These are phyloP conservation scores for Orychophragmus violaceus DNA, from an alignment of 345 rosid genomes.

Conservation along the genomic window DNA sequence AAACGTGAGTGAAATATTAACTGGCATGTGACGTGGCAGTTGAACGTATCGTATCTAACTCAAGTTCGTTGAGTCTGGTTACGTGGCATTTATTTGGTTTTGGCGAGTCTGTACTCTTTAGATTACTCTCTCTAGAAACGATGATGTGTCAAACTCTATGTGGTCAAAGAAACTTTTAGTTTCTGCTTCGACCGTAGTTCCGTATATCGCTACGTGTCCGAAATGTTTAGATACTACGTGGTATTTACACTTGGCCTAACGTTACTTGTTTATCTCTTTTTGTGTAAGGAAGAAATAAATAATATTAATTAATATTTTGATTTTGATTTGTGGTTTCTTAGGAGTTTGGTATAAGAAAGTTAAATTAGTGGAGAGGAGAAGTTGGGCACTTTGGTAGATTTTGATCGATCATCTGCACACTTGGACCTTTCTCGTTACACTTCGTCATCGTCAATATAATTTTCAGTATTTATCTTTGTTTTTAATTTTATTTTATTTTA, in stretches of 20 bases:
- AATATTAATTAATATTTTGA: background rate
- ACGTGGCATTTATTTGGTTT: conserved; percentile 12
- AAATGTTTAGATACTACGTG: background rate
- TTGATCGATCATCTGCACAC: conserved; percentile 20
- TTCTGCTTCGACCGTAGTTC: conserved; percentile 21
- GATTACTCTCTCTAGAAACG: conserved; percentile 18
- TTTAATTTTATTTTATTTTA: background rate
- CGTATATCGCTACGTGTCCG: conserved; percentile 28
- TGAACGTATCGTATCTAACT: conserved; percentile 29
- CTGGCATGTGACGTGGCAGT: conserved; percentile 18
- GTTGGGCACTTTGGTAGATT: conserved; percentile 24
- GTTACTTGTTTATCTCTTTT: background rate
- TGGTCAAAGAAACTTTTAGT: conserved; percentile 13
- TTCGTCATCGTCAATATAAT: conserved; percentile 3
- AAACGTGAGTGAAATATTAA: conserved; percentile 28
- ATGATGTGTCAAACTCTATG: conserved; percentile 3
- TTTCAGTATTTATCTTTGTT: background rate
- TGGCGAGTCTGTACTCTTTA: conserved; percentile 17
- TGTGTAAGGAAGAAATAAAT: background rate
- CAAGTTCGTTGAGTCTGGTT: conserved; percentile 17
- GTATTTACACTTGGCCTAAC: conserved; percentile 1
- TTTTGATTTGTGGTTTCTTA: conserved; percentile 16
- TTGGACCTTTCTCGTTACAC: conserved; percentile 18
- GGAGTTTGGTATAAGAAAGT: conserved; percentile 21
- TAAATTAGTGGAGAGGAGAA: conserved; percentile 19